A percentile compares a stretch with the other conserved stretches of the same genome.
phyloP scores from a whole-genome alignment of 1,284 basidiomycete species.

The Moesziomyces sp. region DNA sequence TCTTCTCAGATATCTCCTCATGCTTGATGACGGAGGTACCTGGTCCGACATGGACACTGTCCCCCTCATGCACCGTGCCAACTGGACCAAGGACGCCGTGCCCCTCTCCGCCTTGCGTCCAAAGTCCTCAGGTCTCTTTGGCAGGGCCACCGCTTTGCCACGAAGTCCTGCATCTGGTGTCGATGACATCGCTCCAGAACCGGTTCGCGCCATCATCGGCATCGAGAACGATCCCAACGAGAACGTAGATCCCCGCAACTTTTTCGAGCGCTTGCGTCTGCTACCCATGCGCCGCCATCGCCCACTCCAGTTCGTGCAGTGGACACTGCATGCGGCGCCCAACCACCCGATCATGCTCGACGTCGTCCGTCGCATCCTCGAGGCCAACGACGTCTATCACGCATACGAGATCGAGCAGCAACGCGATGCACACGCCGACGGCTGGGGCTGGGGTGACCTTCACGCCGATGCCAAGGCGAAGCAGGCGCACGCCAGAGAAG shows the following conservation, averaged over 20 bases:
- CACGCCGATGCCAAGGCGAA: conserved; percentile 12
- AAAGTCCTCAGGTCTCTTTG: conserved; percentile 22
- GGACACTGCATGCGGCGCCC: conserved; percentile 43
- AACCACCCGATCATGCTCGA: conserved; percentile 50
- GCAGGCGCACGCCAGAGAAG: conserved; percentile 17
- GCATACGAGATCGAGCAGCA: conserved; percentile 29
- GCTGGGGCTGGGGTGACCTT: conserved; percentile 45
- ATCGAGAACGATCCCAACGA: conserved; percentile 49
- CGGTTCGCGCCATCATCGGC: conserved; percentile 41
- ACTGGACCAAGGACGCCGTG: conserved; percentile 43
- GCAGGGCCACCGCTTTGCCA: conserved; percentile 8
- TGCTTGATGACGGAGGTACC: conserved; percentile 45
- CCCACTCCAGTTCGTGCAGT: conserved; percentile 44
- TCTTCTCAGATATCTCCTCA: conserved; percentile 47
- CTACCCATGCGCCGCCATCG: conserved; percentile 39
- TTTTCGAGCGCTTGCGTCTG: conserved; percentile 31
- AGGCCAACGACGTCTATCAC: conserved; percentile 33
- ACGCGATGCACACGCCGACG: conserved; percentile 28
- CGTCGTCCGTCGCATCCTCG: conserved; percentile 32
- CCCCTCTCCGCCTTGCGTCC: conserved; percentile 25
- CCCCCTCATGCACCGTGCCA: conserved; percentile 36
- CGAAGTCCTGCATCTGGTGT: background rate
- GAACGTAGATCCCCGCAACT: conserved; percentile 27
- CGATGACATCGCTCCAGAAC: conserved; percentile 7
- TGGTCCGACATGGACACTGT: conserved; percentile 58